Conservation (phyloP, 345 rosid genomes). For the Gynandropsis gynandra region DNA sequence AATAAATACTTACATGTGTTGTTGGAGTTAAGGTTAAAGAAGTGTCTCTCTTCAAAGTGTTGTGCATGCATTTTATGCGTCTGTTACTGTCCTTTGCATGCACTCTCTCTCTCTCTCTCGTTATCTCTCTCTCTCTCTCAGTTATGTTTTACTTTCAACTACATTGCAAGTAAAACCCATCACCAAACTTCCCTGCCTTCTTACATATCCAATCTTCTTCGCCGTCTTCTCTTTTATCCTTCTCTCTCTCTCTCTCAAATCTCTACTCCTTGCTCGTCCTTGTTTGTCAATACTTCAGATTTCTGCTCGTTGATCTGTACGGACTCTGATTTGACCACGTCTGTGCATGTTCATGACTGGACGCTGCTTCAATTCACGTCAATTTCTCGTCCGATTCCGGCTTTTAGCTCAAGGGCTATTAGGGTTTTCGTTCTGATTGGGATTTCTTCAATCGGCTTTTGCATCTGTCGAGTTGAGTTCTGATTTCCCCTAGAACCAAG, state of each 20-base stretch:
- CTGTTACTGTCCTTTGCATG: no score
- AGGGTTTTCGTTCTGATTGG: conserved; percentile 24
- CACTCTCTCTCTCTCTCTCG: no score
- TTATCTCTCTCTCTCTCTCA: conserved; percentile 5
- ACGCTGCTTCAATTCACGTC: neutral
- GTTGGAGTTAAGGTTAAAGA: no score
- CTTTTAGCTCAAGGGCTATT: conserved; percentile 12
- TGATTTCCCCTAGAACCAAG: conserved; percentile 5
- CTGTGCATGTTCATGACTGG: conserved; percentile 12
- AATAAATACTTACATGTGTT: no score
- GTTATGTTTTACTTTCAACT: no score
- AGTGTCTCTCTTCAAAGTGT: no score
- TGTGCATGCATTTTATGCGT: no score
- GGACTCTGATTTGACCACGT: conserved; percentile 12
- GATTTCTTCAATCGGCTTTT: neutral
- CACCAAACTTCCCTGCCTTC: no score
- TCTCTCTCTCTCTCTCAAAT: neutral
- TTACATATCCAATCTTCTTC: no score
- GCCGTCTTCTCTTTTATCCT: neutral
- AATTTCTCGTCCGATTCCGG: conserved; percentile 9
- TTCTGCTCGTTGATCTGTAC: neutral
- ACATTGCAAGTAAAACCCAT: no score
- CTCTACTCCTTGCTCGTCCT: conserved; percentile 1
- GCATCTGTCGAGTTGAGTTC: neutral
- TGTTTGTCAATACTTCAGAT: neutral